Evolutionary conservation across 768 basidiomycete species (phyloP).

Genomic region (Leccinum subtestaceum): DNA sequence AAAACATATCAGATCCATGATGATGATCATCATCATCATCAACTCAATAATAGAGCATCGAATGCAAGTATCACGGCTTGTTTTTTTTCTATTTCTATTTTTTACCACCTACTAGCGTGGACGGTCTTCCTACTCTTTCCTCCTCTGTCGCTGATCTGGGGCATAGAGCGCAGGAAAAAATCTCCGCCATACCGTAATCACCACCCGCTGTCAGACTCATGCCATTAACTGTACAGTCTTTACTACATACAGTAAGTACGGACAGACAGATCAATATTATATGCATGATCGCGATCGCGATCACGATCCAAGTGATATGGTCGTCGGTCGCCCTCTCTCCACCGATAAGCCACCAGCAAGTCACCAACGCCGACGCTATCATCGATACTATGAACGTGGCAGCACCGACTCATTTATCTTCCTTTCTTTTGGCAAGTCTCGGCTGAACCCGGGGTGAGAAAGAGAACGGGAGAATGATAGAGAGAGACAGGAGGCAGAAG

Average conservation of each 20-base stretch:
- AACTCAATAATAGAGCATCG: neutral
- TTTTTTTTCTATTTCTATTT: neutral
- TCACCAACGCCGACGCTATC: neutral
- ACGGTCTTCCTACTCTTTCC: neutral
- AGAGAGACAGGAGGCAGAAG: neutral
- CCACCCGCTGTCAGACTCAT: conserved; percentile 12
- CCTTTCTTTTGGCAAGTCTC: neutral
- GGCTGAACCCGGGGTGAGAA: conserved; percentile 9
- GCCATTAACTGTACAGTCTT: neutral
- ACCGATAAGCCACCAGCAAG: conserved; percentile 16
- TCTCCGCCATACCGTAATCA: conserved; percentile 20
- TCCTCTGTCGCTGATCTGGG: conserved; percentile 4
- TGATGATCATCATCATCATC: conserved; percentile 8
- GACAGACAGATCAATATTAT: neutral
- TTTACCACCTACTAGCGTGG: neutral
- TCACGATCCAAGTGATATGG: neutral
- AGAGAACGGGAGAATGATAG: neutral
- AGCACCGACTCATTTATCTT: neutral
- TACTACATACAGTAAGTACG: neutral
- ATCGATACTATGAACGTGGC: conserved; percentile 19
- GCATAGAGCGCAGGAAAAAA: conserved; percentile 27
- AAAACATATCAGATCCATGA: conserved; percentile 5
- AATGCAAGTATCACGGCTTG: conserved; percentile 8
- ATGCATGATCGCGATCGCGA: neutral
- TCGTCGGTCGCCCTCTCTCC: conserved; percentile 8